Conservation (phyloP, 176 grass and related monocot species). For the Pontederia crassipes region DNA sequence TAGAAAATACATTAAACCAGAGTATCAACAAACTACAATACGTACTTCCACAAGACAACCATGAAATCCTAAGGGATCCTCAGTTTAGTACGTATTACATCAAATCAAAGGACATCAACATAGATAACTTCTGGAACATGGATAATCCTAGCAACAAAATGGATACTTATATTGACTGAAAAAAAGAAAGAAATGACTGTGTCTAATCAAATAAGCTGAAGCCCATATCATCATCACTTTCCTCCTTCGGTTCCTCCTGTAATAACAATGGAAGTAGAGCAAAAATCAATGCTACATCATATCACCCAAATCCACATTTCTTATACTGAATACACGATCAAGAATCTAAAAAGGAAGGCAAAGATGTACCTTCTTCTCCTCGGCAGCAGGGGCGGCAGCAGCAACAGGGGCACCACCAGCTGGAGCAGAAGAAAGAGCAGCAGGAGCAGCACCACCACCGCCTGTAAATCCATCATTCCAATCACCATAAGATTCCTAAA, state of each 20-base stretch:
- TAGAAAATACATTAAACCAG: no score
- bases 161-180: no score
- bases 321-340: not conserved
- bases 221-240: not conserved
- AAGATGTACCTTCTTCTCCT: constrained; percentile 1
- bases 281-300: not conserved
- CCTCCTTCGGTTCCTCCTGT: not conserved
- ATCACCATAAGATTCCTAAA: not conserved
- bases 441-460: not conserved
- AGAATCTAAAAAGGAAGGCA: not conserved
- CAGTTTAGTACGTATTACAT: no score
- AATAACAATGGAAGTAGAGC: not conserved
- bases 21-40: no score
- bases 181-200: not conserved
- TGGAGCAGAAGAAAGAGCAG: not conserved
- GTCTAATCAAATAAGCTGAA: not conserved
- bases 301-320: not conserved
- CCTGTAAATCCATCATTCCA: not conserved
- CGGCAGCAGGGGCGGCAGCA: not conserved
- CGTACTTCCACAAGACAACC: no score
- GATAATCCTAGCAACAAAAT: no score
- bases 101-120: no score
- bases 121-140: no score
- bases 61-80: no score
- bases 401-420: not conserved